These are phyloP conservation scores for Aaosphaeria arxii DNA, from an alignment of 2,329 filamentous ascomycete genomes.

Conservation along the genomic window DNA sequence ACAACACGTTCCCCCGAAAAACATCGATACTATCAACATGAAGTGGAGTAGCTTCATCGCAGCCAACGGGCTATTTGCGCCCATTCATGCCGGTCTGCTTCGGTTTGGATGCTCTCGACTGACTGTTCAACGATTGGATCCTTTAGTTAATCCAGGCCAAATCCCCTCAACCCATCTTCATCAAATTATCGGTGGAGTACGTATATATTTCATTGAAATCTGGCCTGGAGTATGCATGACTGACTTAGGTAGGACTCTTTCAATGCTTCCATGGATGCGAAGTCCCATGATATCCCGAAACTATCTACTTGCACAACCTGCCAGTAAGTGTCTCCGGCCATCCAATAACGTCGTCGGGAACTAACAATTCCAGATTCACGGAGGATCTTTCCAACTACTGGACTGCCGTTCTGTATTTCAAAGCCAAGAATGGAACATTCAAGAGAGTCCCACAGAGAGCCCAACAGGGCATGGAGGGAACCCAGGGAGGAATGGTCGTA, in stretches of 20 bases:
- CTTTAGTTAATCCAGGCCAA: constrained; percentile 35
- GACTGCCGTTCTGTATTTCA: constrained; percentile 30
- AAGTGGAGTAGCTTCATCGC: constrained; percentile 12
- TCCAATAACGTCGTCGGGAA: no score
- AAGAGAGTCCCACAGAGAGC: constrained; percentile 42
- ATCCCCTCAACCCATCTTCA: constrained; percentile 38
- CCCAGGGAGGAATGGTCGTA: constrained; percentile 41
- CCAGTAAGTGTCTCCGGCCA: constrained; percentile 9
- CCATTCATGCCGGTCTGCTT: constrained; percentile 8
- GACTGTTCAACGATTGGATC: constrained; percentile 23
- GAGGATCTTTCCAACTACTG: constrained; percentile 34
- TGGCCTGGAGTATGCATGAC: no score
- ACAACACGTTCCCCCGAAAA: no score
- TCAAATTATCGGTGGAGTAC: constrained; percentile 41
- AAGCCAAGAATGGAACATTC: constrained; percentile 30
- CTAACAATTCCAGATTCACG: constrained; percentile 19
- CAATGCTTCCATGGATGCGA: constrained; percentile 43
- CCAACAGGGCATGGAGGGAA: constrained; percentile 44
- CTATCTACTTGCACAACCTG: constrained; percentile 43
- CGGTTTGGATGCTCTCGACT: constrained; percentile 24
- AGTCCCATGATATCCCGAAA: constrained; percentile 23
- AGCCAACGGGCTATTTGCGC: constrained; percentile 17
- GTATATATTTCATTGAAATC: background rate
- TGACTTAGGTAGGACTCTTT: constrained; percentile 38
- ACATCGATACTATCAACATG: constrained; percentile 9